A percentile compares a stretch with the other conserved stretches of the same genome.
phyloP scores from a whole-genome alignment of 148 eudicot species.

The Fagopyrum tataricum region DNA sequence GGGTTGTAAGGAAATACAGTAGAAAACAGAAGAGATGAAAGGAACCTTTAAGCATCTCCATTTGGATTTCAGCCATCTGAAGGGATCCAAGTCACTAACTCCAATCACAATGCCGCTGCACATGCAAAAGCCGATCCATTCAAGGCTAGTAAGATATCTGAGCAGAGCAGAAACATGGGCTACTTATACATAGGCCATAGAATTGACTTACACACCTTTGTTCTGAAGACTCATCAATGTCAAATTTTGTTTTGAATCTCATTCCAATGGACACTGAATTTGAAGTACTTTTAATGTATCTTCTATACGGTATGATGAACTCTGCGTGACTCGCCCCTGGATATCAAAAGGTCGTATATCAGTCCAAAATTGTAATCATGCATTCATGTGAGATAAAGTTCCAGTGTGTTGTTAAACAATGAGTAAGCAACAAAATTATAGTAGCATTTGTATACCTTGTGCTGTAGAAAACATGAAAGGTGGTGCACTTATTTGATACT shows the following conservation, averaged over 20 bases:
- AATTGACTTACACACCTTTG: conserved; percentile 40
- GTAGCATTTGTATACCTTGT: conserved; percentile 48
- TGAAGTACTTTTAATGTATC: conserved; percentile 37
- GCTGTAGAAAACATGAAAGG: conserved; percentile 63
- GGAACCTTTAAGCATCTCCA: conserved; percentile 85
- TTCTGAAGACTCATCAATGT: conserved; percentile 71
- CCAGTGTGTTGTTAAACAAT: neutral
- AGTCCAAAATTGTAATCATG: neutral
- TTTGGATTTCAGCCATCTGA: conserved; percentile 69
- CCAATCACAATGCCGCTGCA: conserved; percentile 65
- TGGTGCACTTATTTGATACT: conserved; percentile 39
- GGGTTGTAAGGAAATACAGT: neutral
- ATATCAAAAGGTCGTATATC: conserved; percentile 16
- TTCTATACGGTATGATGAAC: conserved; percentile 55
- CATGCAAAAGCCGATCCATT: conserved; percentile 22
- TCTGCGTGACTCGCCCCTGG: conserved; percentile 78
- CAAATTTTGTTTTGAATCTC: conserved; percentile 65
- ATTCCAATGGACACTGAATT: conserved; percentile 44
- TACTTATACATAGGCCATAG: neutral
- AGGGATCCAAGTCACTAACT: conserved; percentile 55
- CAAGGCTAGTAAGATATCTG: neutral
- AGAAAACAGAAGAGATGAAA: neutral
- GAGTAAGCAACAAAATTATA: neutral
- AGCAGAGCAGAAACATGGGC: neutral
- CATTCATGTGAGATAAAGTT: neutral